phyloP scores from a whole-genome alignment of 768 basidiomycete genomes.

The Psilocybe cubensis region DNA sequence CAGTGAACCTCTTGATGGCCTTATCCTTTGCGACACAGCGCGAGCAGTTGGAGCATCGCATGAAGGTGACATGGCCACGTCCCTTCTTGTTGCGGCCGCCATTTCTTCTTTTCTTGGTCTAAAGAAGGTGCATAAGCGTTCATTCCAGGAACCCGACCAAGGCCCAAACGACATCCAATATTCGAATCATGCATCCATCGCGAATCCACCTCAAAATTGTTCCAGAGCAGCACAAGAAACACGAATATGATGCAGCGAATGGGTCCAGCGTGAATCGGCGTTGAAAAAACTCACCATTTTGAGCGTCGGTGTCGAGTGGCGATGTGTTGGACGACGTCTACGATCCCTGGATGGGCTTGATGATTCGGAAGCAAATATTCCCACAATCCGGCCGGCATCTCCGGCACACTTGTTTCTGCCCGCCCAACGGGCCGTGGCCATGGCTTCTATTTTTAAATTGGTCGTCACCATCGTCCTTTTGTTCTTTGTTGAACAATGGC shows the following conservation, averaged over 20 bases:
- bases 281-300: slow-evolving; percentile 44
- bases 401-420: not conserved
- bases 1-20: slow-evolving; percentile 99
- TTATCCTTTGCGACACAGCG: slow-evolving; percentile 98
- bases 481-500: slow-evolving; percentile 8
- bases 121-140: slow-evolving; percentile 22
- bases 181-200: slow-evolving; percentile 38
- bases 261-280: slow-evolving; percentile 7
- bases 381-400: slow-evolving; percentile 24
- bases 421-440: not conserved
- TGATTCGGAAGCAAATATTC: slow-evolving; percentile 33
- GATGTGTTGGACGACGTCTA: slow-evolving; percentile 39
- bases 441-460: slow-evolving; percentile 9
- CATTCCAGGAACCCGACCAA: not conserved
- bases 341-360: slow-evolving; percentile 26
- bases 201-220: slow-evolving; percentile 28
- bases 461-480: slow-evolving; percentile 5
- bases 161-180: slow-evolving; percentile 36
- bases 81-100: slow-evolving; percentile 99
- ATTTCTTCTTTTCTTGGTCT: slow-evolving; percentile 99
- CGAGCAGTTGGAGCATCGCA: slow-evolving; percentile 99
- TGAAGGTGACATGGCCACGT: slow-evolving; percentile 92
- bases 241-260: slow-evolving; percentile 14
- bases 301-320: slow-evolving; percentile 38
- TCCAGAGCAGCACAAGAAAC: slow-evolving; percentile 24